Percentiles rank a stretch among this genome's conserved stretches.
These are phyloP conservation scores for Apostasia ramifera DNA, from an alignment of 106 monocot species.

Conservation along the genomic window DNA sequence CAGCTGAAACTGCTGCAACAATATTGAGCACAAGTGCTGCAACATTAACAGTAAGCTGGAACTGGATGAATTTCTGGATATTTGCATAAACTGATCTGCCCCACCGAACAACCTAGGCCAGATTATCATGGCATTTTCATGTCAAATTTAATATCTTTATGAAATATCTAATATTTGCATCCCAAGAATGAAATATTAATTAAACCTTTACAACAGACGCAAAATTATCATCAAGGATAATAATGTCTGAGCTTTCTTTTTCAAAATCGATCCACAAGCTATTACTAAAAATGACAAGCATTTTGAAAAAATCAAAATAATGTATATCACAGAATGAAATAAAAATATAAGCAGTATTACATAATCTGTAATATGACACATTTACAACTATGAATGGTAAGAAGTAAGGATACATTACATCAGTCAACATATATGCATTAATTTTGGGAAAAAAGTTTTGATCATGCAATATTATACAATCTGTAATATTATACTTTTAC, in stretches of 20 bases:
- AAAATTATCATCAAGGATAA: conserved; percentile 65
- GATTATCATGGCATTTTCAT: background rate
- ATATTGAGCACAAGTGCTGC: conserved; percentile 76
- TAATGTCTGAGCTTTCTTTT: conserved; percentile 64
- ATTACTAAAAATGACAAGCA: background rate
- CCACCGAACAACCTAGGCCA: conserved; percentile 70
- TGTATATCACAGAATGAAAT: background rate
- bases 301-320: background rate
- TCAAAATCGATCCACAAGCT: conserved; percentile 46
- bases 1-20: conserved; percentile 62
- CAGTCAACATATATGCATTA: no score
- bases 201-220: conserved; percentile 58
- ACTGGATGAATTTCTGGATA: conserved; percentile 82
- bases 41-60: conserved; percentile 79
- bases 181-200: background rate
- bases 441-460: no score
- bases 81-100: conserved; percentile 74
- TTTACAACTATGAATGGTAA: no score
- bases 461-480: no score
- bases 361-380: no score
- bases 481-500: no score
- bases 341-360: no score
- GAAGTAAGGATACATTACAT: no score
- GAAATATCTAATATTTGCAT: background rate
- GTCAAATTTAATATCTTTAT: background rate